These are phyloP conservation scores for Cyberlindnera petersonii DNA, from an alignment of 805 yeast genomes.

Conservation along the genomic window DNA sequence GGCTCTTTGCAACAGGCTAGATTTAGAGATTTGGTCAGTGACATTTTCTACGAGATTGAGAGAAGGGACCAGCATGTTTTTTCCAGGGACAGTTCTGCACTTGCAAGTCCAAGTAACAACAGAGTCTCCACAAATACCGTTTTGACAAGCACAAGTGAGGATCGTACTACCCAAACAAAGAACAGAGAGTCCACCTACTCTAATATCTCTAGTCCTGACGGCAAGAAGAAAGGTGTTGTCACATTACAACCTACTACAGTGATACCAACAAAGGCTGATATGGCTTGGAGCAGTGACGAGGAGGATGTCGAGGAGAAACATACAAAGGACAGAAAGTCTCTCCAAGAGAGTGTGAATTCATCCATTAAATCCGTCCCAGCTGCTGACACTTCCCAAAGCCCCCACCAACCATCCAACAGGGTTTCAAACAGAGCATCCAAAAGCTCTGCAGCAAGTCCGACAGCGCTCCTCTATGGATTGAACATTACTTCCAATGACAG, in stretches of 20 bases:
- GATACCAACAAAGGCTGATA: constrained; percentile 78
- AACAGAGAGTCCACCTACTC: constrained; percentile 6
- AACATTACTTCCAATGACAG: constrained; percentile 9
- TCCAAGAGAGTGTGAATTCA: too few relatives aligned
- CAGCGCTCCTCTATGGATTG: constrained; percentile 6
- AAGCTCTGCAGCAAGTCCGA: constrained; percentile 9
- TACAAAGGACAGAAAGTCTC: neutral
- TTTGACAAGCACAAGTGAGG: constrained; percentile 1
- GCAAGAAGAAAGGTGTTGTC: constrained; percentile 23
- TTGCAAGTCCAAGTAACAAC: neutral
- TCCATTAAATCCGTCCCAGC: neutral
- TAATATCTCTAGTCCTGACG: constrained; percentile 1
- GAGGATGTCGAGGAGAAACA: constrained; percentile 46
- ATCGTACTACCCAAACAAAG: constrained; percentile 3
- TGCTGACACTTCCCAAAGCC: constrained; percentile 2
- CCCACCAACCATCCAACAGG: neutral
- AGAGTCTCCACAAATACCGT: constrained; percentile 8
- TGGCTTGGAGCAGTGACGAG: constrained; percentile 88
- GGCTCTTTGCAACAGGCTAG: constrained; percentile 77
- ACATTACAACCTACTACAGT: constrained; percentile 63
- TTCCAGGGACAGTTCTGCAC: too few relatives aligned
- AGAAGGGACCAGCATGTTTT: constrained; percentile 49
- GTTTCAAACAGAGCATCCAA: constrained; percentile 8
- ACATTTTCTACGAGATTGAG: constrained; percentile 81
- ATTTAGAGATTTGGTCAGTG: constrained; percentile 87